A percentile compares a stretch with the other conserved stretches of the same genome.
Conservation (phyloP, 352 stramenopile species). For the Blastocystis sp. region DNA sequence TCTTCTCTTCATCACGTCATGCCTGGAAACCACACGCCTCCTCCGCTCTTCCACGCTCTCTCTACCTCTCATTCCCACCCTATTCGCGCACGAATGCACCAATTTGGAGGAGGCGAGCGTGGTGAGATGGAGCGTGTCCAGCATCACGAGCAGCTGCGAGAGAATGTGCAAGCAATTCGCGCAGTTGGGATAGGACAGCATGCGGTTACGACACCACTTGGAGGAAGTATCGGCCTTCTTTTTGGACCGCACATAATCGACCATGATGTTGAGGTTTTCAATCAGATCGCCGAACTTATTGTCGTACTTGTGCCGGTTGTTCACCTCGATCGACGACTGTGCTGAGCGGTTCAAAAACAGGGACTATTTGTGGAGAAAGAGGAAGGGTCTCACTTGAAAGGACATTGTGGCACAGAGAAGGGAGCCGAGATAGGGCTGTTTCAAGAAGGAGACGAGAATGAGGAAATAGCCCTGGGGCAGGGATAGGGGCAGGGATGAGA, state of each 20-base stretch:
- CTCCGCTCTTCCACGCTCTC: slow-evolving; percentile 11
- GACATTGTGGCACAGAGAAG: slow-evolving; percentile 35
- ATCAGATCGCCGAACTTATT: slow-evolving; percentile 38
- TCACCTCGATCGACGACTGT: slow-evolving; percentile 49
- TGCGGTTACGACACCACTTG: slow-evolving; percentile 41
- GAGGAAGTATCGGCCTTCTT: not conserved
- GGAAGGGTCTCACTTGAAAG: slow-evolving; percentile 14
- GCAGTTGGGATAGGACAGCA: slow-evolving; percentile 35
- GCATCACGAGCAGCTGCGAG: slow-evolving; percentile 3
- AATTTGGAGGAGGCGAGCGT: not conserved
- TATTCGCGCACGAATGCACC: not conserved
- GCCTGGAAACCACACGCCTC: not conserved
- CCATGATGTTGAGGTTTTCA: slow-evolving; percentile 7
- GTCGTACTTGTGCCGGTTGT: slow-evolving; percentile 52
- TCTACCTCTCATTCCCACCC: not conserved
- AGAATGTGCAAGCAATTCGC: slow-evolving; percentile 23
- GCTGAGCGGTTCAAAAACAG: slow-evolving; percentile 42
- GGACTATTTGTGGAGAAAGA: slow-evolving; percentile 13
- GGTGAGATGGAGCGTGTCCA: not conserved
- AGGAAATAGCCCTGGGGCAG: slow-evolving; percentile 54
- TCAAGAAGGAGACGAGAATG: slow-evolving; percentile 18
- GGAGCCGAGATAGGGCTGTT: slow-evolving; percentile 17
- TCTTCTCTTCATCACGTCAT: not conserved
- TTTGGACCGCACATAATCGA: slow-evolving; percentile 10
- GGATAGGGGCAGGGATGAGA: not conserved